Conservation (phyloP, 2,329 filamentous ascomycete genomes). For the Diaporthe ampelina region DNA sequence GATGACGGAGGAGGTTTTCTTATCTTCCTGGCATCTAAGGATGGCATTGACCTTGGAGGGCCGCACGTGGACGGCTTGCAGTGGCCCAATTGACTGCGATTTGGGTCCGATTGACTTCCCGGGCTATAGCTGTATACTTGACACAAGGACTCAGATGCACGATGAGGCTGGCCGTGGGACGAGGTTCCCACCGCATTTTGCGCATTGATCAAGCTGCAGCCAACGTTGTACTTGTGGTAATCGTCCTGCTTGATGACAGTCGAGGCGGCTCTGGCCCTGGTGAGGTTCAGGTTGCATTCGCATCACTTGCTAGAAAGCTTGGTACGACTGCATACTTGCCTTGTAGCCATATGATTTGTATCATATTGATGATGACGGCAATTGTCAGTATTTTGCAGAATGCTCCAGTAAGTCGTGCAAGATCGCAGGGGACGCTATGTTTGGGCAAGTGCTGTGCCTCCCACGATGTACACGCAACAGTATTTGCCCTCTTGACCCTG, state of each 20-base stretch:
- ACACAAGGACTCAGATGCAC: neutral
- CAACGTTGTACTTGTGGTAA: neutral
- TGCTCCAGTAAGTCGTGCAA: too few species aligned
- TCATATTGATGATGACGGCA: neutral
- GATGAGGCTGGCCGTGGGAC: neutral
- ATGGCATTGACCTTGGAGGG: neutral
- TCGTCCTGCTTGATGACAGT: neutral
- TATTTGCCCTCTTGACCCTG: neutral
- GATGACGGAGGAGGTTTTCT: neutral
- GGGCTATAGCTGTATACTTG: neutral
- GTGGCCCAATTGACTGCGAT: neutral
- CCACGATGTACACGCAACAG: neutral
- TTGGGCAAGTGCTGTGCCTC: too few species aligned
- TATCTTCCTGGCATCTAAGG: neutral
- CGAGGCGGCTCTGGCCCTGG: neutral
- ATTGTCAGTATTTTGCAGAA: neutral
- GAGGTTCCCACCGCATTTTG: neutral
- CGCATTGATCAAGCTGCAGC: neutral
- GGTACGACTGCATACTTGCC: neutral
- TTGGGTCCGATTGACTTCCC: neutral
- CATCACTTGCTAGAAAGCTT: constrained; percentile 17
- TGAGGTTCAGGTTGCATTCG: neutral
- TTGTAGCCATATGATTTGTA: neutral
- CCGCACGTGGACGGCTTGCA: neutral
- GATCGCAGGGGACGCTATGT: too few species aligned